These are phyloP conservation scores for Rhexocercosporidium sp. DNA, from an alignment of 2,329 filamentous ascomycete genomes.

Conservation along the genomic window DNA sequence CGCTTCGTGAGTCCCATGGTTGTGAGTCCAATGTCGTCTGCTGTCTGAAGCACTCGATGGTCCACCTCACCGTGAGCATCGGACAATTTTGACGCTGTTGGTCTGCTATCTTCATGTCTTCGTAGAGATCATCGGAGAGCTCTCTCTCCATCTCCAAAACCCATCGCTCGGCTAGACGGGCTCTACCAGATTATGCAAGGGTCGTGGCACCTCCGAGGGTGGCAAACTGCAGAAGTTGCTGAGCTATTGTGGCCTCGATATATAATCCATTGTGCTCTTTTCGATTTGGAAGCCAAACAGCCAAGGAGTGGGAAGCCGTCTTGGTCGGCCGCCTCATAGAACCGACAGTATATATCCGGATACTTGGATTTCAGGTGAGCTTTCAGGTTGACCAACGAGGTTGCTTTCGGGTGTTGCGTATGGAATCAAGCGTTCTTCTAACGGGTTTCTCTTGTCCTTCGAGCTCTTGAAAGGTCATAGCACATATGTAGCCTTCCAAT, in stretches of 20 bases:
- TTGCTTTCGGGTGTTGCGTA: slow-evolving; percentile 21
- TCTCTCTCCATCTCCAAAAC: slow-evolving; percentile 17
- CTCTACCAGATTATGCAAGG: slow-evolving; percentile 16
- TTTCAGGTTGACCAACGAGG: slow-evolving; percentile 23
- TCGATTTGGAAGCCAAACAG: slow-evolving; percentile 20
- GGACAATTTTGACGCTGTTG: slow-evolving; percentile 1
- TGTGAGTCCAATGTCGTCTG: slow-evolving; percentile 57
- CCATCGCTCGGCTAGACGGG: slow-evolving; percentile 26
- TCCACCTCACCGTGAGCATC: slow-evolving; percentile 28
- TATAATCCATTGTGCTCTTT: not conserved
- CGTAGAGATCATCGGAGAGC: slow-evolving; percentile 22
- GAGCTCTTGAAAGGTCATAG: slow-evolving; percentile 17
- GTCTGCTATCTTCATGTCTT: slow-evolving; percentile 13
- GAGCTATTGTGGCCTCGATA: not conserved
- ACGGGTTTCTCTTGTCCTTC: slow-evolving; percentile 20
- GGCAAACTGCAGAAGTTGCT: slow-evolving; percentile 14
- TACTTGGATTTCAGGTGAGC: slow-evolving; percentile 22
- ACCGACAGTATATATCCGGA: slow-evolving; percentile 28
- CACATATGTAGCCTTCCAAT: slow-evolving; percentile 25
- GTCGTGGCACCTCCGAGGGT: not conserved
- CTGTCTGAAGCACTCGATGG: slow-evolving; percentile 25
- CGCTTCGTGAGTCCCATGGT: slow-evolving; percentile 56
- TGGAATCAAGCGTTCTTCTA: slow-evolving; percentile 1
- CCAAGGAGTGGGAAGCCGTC: slow-evolving; percentile 33
- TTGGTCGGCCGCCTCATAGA: slow-evolving; percentile 25